Base-by-base conservation (phyloP, 129 eudicot genomes). In the Dittrichia graveolens region DNA sequence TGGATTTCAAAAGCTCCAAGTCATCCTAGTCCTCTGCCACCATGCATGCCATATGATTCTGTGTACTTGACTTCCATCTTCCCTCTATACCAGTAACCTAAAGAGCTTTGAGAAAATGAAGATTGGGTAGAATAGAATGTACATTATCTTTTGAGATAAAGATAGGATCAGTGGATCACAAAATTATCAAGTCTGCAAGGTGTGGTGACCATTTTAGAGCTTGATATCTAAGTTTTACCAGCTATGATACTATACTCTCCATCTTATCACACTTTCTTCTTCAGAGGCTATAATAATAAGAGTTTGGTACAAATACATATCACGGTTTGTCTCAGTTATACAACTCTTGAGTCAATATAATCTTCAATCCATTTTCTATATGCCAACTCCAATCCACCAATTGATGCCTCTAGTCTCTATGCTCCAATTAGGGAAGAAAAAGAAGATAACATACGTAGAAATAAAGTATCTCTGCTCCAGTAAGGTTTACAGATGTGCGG, bases 401-500 rank as follows among this genome's bases (percentile, higher is more conserved):
- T 12, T 40, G 39, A 14, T 10, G 64, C 69, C 58, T 44, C 57
- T 60, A 12, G 35, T 49, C 45, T 35, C 16, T 52, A 59, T 63
- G 45, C 48, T 75, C 61, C 78, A 58, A 64, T 9, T 40, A 56
- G 8, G 55, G 35, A 44, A 18, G 6, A 72, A 41, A 71, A 52
- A 42, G 44, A 38, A 53, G 40, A 72, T 78, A 44, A 11, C 18
- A 61, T 45, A 31, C 24, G 40, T 48, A 71, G 58, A 35, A 42
- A 79, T 57, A 7, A 73, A 67, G 8, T 50, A 64, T 64, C 5
- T 8, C 19, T 57, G 68, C 47, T 73, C 57, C 73, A 14, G 47
- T 78, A 56, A 78, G 77, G 59, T 79, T 71, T 53, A 37, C 6
- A 16, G 19, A 63, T 55, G 53, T n/a, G 44, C 5, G 18, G 48